Conservation (phyloP, 495 filamentous ascomycete genomes). For the Aspergillus bertholletiae region DNA sequence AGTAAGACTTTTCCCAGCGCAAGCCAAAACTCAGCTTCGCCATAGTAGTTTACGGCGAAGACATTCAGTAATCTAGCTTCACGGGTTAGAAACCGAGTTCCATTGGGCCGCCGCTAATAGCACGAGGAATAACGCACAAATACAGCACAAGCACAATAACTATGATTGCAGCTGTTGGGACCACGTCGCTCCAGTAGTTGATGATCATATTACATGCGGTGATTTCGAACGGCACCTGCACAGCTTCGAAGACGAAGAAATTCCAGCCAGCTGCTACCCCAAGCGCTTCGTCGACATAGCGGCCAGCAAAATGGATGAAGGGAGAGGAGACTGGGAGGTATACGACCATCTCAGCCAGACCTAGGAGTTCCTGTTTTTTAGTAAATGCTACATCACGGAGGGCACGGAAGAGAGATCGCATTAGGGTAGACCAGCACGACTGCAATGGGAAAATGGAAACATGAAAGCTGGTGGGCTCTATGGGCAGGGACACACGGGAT, state of each 20-base stretch:
- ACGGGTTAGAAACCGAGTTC: not conserved
- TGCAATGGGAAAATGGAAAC: constrained; percentile 1
- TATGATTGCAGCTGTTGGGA: constrained; percentile 43
- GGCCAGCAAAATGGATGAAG: constrained; percentile 78
- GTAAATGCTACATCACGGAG: constrained; percentile 9
- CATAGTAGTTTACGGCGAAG: constrained; percentile 72
- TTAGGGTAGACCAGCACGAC: not conserved
- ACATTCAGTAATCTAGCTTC: constrained; percentile 42
- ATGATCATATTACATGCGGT: constrained; percentile 43
- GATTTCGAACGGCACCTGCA: constrained; percentile 42
- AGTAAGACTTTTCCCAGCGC: constrained; percentile 67
- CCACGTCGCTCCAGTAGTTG: constrained; percentile 43
- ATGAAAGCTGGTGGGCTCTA: not conserved
- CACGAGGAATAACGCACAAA: constrained; percentile 40
- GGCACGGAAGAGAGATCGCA: not conserved
- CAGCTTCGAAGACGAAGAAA: constrained; percentile 59
- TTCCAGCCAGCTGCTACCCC: constrained; percentile 66
- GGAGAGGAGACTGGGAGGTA: constrained; percentile 78
- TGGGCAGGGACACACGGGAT: not conserved
- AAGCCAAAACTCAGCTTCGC: constrained; percentile 72
- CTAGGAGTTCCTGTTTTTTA: constrained; percentile 27
- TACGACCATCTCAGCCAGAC: constrained; percentile 77
- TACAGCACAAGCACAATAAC: constrained; percentile 40
- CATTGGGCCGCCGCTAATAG: not conserved
- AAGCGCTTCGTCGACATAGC: constrained; percentile 69